These are phyloP conservation scores for Hortiboletus campestris DNA, from an alignment of 768 basidiomycete genomes.

Conservation along the genomic window DNA sequence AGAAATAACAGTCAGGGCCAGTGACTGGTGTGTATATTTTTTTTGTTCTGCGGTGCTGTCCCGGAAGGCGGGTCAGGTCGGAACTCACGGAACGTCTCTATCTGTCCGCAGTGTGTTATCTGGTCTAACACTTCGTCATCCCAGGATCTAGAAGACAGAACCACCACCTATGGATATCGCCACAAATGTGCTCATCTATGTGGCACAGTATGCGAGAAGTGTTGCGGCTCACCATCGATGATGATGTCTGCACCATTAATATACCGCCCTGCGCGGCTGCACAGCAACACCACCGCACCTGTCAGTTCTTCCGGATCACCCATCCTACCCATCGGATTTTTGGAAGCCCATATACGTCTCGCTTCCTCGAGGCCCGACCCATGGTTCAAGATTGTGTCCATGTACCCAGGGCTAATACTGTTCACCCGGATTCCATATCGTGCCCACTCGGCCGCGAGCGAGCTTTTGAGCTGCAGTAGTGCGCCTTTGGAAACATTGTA, in stretches of 20 bases:
- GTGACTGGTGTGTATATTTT: not conserved
- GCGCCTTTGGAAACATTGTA: constrained; percentile 46
- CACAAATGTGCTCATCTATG: not conserved
- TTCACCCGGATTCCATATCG: constrained; percentile 43
- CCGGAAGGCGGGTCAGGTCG: not conserved
- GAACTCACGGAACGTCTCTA: not conserved
- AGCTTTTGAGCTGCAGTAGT: constrained; percentile 38
- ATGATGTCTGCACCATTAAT: constrained; percentile 43
- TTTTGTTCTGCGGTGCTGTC: not conserved
- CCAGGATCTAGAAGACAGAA: constrained; percentile 16
- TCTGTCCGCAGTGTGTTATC: not conserved
- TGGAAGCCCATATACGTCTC: constrained; percentile 37
- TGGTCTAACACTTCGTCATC: not conserved
- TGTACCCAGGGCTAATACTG: constrained; percentile 43
- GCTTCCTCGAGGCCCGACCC: constrained; percentile 32
- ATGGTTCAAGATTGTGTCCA: constrained; percentile 42
- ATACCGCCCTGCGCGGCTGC: constrained; percentile 42
- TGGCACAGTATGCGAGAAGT: not conserved
- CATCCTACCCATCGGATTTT: constrained; percentile 45
- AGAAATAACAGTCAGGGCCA: not conserved
- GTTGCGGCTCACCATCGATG: constrained; percentile 38
- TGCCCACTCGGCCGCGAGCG: constrained; percentile 44
- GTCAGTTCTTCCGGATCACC: constrained; percentile 40
- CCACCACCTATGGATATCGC: constrained; percentile 17
- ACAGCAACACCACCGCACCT: constrained; percentile 40